Evolutionary conservation across 306 rosid genomes (phyloP), one percentile per base, ranked within the genome.

Genomic region (Vigna mungo): DNA sequence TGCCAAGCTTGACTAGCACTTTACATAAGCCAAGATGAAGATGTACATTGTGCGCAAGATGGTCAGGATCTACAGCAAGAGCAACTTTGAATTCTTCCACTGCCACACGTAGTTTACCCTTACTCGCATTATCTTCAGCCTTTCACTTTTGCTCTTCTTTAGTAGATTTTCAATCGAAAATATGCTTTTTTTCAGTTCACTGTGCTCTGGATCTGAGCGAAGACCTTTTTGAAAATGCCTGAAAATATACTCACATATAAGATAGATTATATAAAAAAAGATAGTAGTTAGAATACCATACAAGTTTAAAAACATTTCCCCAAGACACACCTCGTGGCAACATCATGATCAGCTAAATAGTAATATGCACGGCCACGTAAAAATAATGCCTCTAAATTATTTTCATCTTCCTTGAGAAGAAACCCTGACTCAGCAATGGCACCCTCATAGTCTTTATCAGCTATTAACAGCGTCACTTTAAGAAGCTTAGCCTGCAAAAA

Each of bases 141-240:
- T 96, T 91, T 81, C 32, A 78, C 90, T 86, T 87, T 88, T 92
- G 34, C 91, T 88, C 88, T 92, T 96, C 87, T 96, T 96, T 23
- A 96, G 96, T 71, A 96, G 87, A 81, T 88, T 92, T 96, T 96
- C 87, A 96, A 77, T 80, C 97, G 96, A 82, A 96, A 96, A 87
- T 96, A 96, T 25, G 96, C 94, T 75, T 91, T 96, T n/a, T 88
- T 96, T 96, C 80, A 96, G 90, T 68, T 92, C 97, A 67, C 86
- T 71, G 48, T 96, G 96, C 84, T 96, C 99, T 58, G 99, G 99
- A 80, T 96, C 99, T 56, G 90, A 87, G 77, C 99, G 99, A 81
- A 96, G 99, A 76, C 97, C 99, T 81, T 89, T 91, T 85, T 96
- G 99, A 86, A 61, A 96, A 91, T 96, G 99, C 95, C 99, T 96